phyloP scores from a whole-genome alignment of 2,329 filamentous ascomycete species.

The Colletotrichum somersetense region DNA sequence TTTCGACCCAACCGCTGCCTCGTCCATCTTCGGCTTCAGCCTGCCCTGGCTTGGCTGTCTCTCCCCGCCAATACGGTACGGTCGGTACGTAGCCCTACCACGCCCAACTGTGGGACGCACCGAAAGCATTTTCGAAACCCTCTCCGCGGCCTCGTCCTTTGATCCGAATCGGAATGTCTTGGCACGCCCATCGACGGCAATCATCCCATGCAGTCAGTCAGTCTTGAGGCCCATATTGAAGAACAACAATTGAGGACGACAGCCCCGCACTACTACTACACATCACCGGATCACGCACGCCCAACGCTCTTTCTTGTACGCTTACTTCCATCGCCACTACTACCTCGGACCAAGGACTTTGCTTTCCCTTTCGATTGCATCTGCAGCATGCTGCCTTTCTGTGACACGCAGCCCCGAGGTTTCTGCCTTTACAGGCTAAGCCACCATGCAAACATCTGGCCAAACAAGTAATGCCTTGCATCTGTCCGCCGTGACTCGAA shows the following conservation, averaged over 20 bases:
- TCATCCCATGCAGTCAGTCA: neutral
- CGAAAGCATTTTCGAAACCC: slow-evolving; percentile 15
- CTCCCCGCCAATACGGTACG: slow-evolving; percentile 1
- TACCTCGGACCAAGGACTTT: neutral
- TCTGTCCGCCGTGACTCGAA: slow-evolving; percentile 22
- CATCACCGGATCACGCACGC: neutral
- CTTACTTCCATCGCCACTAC: neutral
- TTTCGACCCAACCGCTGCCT: slow-evolving; percentile 32
- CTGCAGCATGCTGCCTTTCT: slow-evolving; percentile 29
- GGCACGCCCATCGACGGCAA: slow-evolving; percentile 8
- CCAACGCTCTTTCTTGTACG: neutral
- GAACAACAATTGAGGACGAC: neutral
- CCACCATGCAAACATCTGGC: slow-evolving; percentile 20
- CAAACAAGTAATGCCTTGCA: slow-evolving; percentile 35
- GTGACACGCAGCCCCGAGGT: slow-evolving; percentile 14
- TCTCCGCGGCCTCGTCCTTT: neutral
- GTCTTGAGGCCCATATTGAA: neutral
- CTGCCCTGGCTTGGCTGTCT: slow-evolving; percentile 19
- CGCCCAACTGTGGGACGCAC: slow-evolving; percentile 23
- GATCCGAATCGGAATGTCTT: neutral
- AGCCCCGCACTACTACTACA: slow-evolving; percentile 7
- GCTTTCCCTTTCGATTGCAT: slow-evolving; percentile 7
- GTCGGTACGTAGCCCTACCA: slow-evolving; percentile 5
- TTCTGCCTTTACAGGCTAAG: slow-evolving; percentile 12
- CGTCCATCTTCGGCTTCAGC: slow-evolving; percentile 25